Conservation (phyloP, 73 alveolate genomes). For the Symbiodinium pilosum region DNA sequence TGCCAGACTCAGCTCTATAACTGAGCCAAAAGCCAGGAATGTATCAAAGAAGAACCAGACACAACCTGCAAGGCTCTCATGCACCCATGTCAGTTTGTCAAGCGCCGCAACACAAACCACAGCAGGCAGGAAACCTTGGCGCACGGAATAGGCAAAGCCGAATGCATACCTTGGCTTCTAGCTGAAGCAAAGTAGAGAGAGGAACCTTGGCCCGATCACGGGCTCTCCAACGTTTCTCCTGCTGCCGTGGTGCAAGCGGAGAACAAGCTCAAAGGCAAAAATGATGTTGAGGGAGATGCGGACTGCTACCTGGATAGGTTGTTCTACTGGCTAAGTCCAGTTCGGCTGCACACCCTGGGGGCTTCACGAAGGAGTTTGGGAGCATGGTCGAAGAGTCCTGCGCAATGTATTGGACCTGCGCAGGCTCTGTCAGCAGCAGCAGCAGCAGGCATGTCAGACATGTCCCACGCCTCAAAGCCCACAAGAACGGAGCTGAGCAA, state of each 20-base stretch:
- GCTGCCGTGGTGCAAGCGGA: slow-evolving; percentile 45
- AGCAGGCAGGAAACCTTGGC: neutral
- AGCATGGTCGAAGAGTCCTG: neutral
- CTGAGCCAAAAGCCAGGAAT: neutral
- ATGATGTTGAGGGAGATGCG: slow-evolving; percentile 35
- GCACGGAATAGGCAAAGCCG: neutral
- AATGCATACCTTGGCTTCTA: neutral
- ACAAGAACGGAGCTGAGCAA: slow-evolving; percentile 41
- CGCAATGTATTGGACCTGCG: neutral
- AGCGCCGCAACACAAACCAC: neutral
- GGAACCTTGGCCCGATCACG: neutral
- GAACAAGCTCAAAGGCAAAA: slow-evolving; percentile 18
- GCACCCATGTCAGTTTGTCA: no score
- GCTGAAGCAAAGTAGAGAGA: neutral
- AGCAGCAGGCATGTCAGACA: neutral
- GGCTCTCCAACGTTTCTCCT: neutral
- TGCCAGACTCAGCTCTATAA: neutral
- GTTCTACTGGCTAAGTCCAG: neutral
- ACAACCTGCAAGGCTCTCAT: neutral
- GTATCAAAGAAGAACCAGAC: neutral
- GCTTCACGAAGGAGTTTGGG: neutral
- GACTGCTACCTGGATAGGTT: slow-evolving; percentile 10
- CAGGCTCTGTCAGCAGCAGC: neutral
- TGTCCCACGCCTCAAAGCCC: slow-evolving; percentile 43
- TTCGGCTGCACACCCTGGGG: neutral